Evolutionary conservation across 208 protist species (phyloP), one percentile per base, ranked within the genome.

Genomic region (Kentomonas sorsogonicus): DNA sequence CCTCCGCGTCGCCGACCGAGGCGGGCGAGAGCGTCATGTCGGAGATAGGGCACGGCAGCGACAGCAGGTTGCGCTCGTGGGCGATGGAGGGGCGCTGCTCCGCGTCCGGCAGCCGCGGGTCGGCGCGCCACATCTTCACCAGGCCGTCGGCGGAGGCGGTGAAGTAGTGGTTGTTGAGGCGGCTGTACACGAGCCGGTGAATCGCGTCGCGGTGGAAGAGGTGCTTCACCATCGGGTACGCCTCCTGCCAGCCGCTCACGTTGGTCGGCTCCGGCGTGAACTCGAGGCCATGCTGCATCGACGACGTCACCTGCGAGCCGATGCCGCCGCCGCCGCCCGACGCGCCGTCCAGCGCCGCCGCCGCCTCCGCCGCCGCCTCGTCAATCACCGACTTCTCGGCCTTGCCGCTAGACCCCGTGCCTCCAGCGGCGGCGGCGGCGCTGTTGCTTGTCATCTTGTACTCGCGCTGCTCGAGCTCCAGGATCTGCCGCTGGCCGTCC

Each of bases 121-220:
- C 79, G 0, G 78, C 61, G 0, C 73, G 66, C 89, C 85, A 95
- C 29, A 91, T 58, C 62, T 95, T 95, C 45, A 93, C 80, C n/a
- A 87, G 72, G 0, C 85, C 89, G 65, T 95, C 89, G 36, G 61
- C 60, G 1, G 74, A 70, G 1, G 71, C 80, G 2, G 82, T 95
- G 52, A 93, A 62, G 62, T 86, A 93, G 40, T 82, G 68, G 10
- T 61, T 60, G n/a, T 63, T 74, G 9, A 63, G 69, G 29, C 74
- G 57, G 45, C 79, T 76, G 44, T 75, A 52, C 18, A 91, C 51
- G 2, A 95, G 60, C 43, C 78, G 69, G 4, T 65, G 78, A 47
- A 95, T 82, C 22, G 81, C 64, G 46, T 80, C 61, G 27, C 68
- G 71, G 73, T 95, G 89, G 48, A 85, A 93, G 39, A 95, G 72